Percentiles rank a stretch among this genome's conserved stretches.
phyloP scores from a whole-genome alignment of 164 flowering plant species.

The Annona cherimola region DNA sequence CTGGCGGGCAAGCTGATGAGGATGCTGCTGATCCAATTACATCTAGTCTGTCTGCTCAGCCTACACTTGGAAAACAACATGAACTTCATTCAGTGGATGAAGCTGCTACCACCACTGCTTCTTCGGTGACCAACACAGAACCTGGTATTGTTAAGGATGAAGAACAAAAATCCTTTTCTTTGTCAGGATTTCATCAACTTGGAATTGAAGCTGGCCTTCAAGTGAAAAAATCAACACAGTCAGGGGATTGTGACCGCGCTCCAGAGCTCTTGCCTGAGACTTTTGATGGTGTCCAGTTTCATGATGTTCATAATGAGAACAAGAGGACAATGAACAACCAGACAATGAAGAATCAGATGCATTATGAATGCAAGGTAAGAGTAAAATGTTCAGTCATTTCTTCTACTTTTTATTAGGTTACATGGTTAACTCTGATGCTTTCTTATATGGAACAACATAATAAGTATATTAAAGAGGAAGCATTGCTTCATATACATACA shows the following conservation, averaged over 20 bases:
- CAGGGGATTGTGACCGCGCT: conserved; percentile 3
- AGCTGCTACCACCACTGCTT: conserved; percentile 2
- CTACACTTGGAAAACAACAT: conserved; percentile 10
- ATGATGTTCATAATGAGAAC: conserved; percentile 7
- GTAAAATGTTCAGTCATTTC: not conserved
- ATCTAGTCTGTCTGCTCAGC: not conserved
- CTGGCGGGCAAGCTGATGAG: not conserved
- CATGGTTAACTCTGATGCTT: not conserved
- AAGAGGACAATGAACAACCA: conserved; percentile 2
- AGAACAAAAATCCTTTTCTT: conserved; percentile 2
- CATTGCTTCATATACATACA: not conserved
- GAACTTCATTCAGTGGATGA: conserved; percentile 3
- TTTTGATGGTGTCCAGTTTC: conserved; percentile 6
- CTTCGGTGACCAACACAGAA: conserved; percentile 1
- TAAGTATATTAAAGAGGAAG: not conserved
- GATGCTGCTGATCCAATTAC: conserved; percentile 7
- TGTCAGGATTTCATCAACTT: conserved; percentile 2
- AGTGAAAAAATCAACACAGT: conserved; percentile 6
- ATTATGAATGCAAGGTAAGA: conserved; percentile 18
- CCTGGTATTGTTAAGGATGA: not conserved
- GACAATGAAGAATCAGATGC: conserved; percentile 8
- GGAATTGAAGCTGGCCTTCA: conserved; percentile 8
- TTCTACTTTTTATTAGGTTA: not conserved
- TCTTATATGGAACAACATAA: not conserved
- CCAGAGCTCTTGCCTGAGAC: conserved; percentile 12